Evolutionary conservation across 345 rosid genomes (phyloP).

Genomic region (Brassica rapa): DNA sequence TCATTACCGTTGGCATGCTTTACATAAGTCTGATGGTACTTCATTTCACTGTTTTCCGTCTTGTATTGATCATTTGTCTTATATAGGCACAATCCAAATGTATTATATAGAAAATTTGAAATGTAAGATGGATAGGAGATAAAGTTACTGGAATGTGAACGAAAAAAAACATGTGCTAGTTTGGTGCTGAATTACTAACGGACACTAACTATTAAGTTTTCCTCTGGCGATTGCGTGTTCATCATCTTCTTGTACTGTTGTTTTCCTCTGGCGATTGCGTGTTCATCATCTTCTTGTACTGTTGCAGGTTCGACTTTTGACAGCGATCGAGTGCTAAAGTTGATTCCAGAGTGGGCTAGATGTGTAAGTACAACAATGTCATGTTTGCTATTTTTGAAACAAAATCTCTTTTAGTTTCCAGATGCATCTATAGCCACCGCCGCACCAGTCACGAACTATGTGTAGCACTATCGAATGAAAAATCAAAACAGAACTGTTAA

Average conservation of each 20-base stretch:
- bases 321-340: slow-evolving; percentile 57
- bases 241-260: slow-evolving; percentile 34
- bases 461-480: background rate
- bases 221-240: slow-evolving; percentile 27
- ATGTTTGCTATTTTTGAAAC: slow-evolving; percentile 20
- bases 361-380: slow-evolving; percentile 57
- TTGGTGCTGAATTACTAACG: slow-evolving; percentile 21
- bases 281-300: slow-evolving; percentile 29
- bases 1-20: slow-evolving; percentile 18
- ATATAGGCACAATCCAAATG: background rate
- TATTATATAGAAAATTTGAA: background rate
- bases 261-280: background rate
- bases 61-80: background rate
- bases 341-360: slow-evolving; percentile 80
- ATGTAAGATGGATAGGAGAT: background rate
- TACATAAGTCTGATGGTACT: background rate
- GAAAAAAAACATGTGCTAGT: background rate
- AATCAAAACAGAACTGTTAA: background rate
- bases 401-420: slow-evolving; percentile 7
- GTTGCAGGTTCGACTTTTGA: slow-evolving; percentile 61
- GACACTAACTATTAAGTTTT: slow-evolving; percentile 8
- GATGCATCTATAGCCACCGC: background rate
- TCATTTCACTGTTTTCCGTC: background rate
- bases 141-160: slow-evolving; percentile 1
- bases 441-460: background rate